A percentile compares a stretch with the other conserved stretches of the same genome.
phyloP scores from a whole-genome alignment of 768 basidiomycete species.

The Macrolepiota albuminosa region DNA sequence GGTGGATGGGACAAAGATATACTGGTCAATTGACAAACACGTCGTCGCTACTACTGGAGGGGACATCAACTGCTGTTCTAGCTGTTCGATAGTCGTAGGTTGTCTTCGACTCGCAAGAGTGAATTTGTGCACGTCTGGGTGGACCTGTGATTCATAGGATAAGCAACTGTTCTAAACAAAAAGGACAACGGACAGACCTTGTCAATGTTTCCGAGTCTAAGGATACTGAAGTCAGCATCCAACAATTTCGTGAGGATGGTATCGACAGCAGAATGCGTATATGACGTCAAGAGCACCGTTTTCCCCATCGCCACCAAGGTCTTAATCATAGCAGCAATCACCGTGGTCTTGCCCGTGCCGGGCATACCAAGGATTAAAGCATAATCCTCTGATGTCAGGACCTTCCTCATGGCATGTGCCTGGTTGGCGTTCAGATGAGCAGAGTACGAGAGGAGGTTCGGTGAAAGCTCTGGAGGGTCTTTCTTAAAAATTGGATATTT shows the following conservation, averaged over 20 bases:
- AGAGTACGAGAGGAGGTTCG: conserved; percentile 24
- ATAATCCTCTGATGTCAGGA: conserved; percentile 80
- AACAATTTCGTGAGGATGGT: conserved; percentile 87
- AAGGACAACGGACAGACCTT: conserved; percentile 53
- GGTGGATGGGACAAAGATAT: conserved; percentile 23
- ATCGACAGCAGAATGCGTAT: conserved; percentile 98
- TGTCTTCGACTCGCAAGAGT: conserved; percentile 54
- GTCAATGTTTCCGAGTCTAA: conserved; percentile 87
- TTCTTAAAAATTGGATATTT: conserved; percentile 57
- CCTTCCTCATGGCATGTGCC: conserved; percentile 63
- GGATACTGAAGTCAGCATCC: conserved; percentile 61
- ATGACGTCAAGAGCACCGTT: conserved; percentile 83
- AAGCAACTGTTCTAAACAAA: background rate
- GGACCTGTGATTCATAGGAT: conserved; percentile 48
- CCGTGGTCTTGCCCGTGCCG: conserved; percentile 96
- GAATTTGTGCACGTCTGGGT: conserved; percentile 71
- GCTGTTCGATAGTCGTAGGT: conserved; percentile 70
- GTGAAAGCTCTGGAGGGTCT: conserved; percentile 15
- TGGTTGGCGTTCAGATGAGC: conserved; percentile 68
- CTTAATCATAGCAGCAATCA: conserved; percentile 84
- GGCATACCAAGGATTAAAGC: conserved; percentile 96
- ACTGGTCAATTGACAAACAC: conserved; percentile 93
- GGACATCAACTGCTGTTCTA: conserved; percentile 77
- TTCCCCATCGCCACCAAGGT: conserved; percentile 77
- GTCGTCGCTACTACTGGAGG: conserved; percentile 97